Evolutionary conservation across 805 yeast species (phyloP).

Genomic region (Nakazawaea ernobii): DNA sequence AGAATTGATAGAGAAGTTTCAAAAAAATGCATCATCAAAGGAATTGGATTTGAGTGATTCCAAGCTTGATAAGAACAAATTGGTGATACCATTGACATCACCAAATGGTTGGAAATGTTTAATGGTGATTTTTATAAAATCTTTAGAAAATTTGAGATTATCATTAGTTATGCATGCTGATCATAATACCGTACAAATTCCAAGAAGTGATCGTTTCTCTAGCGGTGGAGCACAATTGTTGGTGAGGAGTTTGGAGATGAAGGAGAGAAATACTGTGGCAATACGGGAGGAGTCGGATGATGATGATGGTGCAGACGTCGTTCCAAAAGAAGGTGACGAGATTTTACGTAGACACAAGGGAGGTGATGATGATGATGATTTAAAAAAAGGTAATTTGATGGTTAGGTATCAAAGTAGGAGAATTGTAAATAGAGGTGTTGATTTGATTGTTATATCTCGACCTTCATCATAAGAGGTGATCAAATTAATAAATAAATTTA

Average conservation of each 20-base stretch:
- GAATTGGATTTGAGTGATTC: constrained; percentile 8
- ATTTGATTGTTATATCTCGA: constrained; percentile 4
- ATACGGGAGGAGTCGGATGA: constrained; percentile 1
- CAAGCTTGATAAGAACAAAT: constrained; percentile 1
- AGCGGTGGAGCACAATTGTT: constrained; percentile 7
- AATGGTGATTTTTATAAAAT: not conserved
- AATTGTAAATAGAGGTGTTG: constrained; percentile 5
- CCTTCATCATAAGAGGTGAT: not conserved
- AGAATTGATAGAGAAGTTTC: not conserved
- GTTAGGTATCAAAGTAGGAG: not conserved
- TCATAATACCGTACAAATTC: not conserved
- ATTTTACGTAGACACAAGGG: too few species aligned
- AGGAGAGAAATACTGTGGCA: not conserved
- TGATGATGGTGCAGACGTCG: not conserved
- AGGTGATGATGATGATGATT: not conserved
- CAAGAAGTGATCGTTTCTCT: constrained; percentile 1
- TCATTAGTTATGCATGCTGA: not conserved
- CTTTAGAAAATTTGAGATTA: constrained; percentile 2
- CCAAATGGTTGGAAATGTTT: constrained; percentile 11
- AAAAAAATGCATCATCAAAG: not conserved
- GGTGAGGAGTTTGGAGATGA: not conserved
- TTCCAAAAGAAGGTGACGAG: not conserved
- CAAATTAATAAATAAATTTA: not conserved
- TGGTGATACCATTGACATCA: constrained; percentile 1
- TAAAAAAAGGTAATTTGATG: not conserved